Conservation (phyloP, 331 rosid species). For the Rosa hybrid region DNA sequence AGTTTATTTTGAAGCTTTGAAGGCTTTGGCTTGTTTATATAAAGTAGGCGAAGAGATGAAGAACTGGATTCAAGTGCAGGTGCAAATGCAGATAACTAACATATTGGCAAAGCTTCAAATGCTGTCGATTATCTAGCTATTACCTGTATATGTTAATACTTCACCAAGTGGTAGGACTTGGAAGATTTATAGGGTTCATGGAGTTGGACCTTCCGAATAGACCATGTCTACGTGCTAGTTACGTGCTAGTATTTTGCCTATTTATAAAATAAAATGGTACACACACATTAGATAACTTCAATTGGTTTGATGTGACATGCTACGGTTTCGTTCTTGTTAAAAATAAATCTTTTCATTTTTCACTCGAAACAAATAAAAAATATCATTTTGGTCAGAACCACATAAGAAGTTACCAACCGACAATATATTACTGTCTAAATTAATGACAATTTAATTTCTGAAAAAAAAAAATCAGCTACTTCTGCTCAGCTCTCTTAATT, state of each 20-base stretch:
- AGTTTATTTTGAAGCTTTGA: slow-evolving; percentile 4
- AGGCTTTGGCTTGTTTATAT: background rate
- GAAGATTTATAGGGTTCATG: slow-evolving; percentile 7
- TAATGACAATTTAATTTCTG: too few species aligned
- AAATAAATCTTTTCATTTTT: background rate
- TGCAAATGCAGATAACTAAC: slow-evolving; percentile 87
- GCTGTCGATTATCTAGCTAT: background rate
- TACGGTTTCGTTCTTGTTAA: background rate
- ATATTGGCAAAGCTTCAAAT: slow-evolving; percentile 27
- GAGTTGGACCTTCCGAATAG: background rate
- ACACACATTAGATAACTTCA: background rate
- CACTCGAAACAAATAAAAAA: background rate
- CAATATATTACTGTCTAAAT: too few species aligned
- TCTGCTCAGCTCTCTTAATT: too few species aligned
- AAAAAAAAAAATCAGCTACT: too few species aligned
- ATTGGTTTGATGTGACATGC: background rate
- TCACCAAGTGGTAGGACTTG: background rate
- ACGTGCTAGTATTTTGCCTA: too few species aligned
- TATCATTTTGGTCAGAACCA: background rate
- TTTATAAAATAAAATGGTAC: background rate
- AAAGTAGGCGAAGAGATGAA: slow-evolving; percentile 1
- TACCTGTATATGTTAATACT: background rate
- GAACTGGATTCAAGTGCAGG: slow-evolving; percentile 63
- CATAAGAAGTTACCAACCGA: background rate
- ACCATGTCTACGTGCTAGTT: background rate